Base-by-base conservation (phyloP, 495 filamentous ascomycete species). In the Durotheca rogersii region DNA sequence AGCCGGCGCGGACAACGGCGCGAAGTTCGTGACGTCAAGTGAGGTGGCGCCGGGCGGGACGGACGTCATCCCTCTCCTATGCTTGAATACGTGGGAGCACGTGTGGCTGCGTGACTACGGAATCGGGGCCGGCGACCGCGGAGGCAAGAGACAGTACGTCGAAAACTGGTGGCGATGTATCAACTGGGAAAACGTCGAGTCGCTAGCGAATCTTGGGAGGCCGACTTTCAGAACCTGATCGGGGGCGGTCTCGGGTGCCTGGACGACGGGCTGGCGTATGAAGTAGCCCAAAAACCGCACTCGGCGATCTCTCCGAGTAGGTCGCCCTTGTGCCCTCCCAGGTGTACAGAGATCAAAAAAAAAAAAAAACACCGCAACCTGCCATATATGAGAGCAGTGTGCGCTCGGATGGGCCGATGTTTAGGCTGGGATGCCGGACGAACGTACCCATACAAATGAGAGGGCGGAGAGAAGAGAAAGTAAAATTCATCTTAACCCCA, bases 41-140 rank as follows among this genome's bases (percentile, higher is more conserved):
- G 33, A 41, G 14, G 58, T 78, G 50, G 79, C 83, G 10, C 85
- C 84, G 12, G 87, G 89, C 4, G 90, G 87, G 7, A 69, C 80
- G 41, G 79, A 87, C 42, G 59, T 91, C 12, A 70, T 81, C 43
- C 90, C 92, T 3, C 70, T 96, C 51, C 71, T 97, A 47, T 95
- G 91, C 60, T 77, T 97, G 35, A 97, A 93, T 67, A 95, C 89
- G 18, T 98, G 93, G 93, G 85, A 96, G 74, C 93, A 98, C 69
- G 87, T 84, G 1, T 98, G 87, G 83, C 70, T 97, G 67, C 77
- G 76, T 50, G 89, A 97, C 65, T 96, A 84, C 61, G 89, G 89
- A 18, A 73, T 96, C 12, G 67, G 61, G 2, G 56, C 47, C 0
- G 47, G 46, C 29, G 52, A 55, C 2, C 19, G 38, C 14, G 72